phyloP scores from a whole-genome alignment of 257 asterid genomes.

The Solanum pennellii region DNA sequence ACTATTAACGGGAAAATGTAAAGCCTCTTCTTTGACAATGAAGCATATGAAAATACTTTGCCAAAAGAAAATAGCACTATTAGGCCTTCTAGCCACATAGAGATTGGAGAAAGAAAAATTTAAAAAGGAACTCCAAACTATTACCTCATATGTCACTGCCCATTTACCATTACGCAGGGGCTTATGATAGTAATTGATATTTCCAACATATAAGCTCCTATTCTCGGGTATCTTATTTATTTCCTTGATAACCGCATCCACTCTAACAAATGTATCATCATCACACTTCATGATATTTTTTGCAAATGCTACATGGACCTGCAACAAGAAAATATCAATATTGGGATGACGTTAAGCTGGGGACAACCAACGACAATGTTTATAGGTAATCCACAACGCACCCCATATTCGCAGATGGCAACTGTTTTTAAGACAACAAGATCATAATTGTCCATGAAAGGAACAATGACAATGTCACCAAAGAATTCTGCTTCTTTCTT shows the following conservation, averaged over 20 bases:
- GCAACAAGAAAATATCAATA: slow-evolving; percentile 7
- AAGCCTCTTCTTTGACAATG: neutral
- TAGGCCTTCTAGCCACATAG: neutral
- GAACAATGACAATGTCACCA: slow-evolving; percentile 84
- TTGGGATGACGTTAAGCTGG: neutral
- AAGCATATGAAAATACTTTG: neutral
- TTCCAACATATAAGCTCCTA: slow-evolving; percentile 73
- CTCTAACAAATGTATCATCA: slow-evolving; percentile 89
- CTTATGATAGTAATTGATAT: slow-evolving; percentile 78
- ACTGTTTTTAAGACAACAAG: slow-evolving; percentile 93
- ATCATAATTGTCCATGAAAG: slow-evolving; percentile 89
- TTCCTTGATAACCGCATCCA: slow-evolving; percentile 63
- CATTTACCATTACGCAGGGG: slow-evolving; percentile 93
- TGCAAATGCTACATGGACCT: slow-evolving; percentile 60
- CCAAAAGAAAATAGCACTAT: neutral
- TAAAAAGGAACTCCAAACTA: neutral
- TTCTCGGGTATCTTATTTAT: slow-evolving; percentile 46
- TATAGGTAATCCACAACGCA: slow-evolving; percentile 12
- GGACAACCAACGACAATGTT: neutral
- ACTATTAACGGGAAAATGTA: neutral
- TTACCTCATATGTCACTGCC: slow-evolving; percentile 89
- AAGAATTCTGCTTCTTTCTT: slow-evolving; percentile 89
- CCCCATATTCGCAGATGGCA: slow-evolving; percentile 94
- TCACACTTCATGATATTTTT: slow-evolving; percentile 88
- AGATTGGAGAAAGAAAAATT: neutral